phyloP scores from a whole-genome alignment of 1,139 yeast genomes.

The Spathaspora sp. region DNA sequence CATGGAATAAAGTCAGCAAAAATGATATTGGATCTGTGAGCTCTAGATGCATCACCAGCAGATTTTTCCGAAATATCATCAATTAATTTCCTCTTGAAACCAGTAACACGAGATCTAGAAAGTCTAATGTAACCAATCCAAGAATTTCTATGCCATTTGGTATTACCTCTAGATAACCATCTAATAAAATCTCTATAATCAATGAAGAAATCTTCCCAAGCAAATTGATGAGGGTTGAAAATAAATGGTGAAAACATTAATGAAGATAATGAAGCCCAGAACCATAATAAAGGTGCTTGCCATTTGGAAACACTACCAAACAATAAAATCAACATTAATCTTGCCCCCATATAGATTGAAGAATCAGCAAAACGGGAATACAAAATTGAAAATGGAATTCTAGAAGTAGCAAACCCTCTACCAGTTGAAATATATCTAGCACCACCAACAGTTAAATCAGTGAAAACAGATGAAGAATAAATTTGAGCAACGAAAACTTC shows the following conservation, averaged over 20 bases:
- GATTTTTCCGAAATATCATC: slow-evolving; percentile 91
- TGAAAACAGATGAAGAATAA: slow-evolving; percentile 84
- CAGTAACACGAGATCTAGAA: slow-evolving; percentile 95
- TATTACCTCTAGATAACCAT: slow-evolving; percentile 98
- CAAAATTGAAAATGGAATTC: slow-evolving; percentile 94
- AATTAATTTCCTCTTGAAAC: slow-evolving; percentile 89
- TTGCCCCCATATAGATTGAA: slow-evolving; percentile 94
- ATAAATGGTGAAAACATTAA: slow-evolving; percentile 91
- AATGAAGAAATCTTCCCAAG: slow-evolving; percentile 98
- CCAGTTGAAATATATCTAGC: slow-evolving; percentile 99
- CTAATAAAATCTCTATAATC: slow-evolving; percentile 98
- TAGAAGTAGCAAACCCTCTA: slow-evolving; percentile 98
- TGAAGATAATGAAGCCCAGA: slow-evolving; percentile 94
- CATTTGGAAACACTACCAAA: slow-evolving; percentile 93
- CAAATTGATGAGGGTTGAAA: slow-evolving; percentile 98
- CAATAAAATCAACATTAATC: slow-evolving; percentile 82
- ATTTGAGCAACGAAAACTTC: slow-evolving; percentile 99
- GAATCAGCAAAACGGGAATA: slow-evolving; percentile 97
- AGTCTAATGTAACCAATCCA: slow-evolving; percentile 98
- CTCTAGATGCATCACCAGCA: slow-evolving; percentile 93
- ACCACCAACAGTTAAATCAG: slow-evolving; percentile 97
- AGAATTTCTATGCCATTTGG: slow-evolving; percentile 98
- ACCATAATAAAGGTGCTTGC: slow-evolving; percentile 98
- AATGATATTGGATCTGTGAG: slow-evolving; percentile 83
- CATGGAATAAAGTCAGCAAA: slow-evolving; percentile 89